Percentiles rank a stretch among this genome's conserved stretches.
phyloP scores from a whole-genome alignment of 1,139 yeast species.

The Nakaseomyces bracarensis region DNA sequence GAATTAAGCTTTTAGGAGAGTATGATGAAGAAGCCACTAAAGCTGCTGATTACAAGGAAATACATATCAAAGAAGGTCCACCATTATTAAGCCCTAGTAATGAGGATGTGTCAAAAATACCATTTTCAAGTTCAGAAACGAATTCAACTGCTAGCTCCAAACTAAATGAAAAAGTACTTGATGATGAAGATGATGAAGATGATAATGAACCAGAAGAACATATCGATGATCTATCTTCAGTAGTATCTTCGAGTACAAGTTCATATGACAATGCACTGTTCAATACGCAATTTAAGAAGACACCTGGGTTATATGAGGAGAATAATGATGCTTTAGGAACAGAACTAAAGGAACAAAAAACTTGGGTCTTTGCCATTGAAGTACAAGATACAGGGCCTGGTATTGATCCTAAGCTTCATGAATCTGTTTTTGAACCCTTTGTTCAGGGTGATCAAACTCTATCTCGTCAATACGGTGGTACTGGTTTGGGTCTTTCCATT shows the following conservation, averaged over 20 bases:
- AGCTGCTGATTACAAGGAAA: slow-evolving; percentile 32
- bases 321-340: slow-evolving; percentile 18
- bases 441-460: slow-evolving; percentile 95
- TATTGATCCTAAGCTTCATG: slow-evolving; percentile 68
- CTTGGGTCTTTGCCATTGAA: slow-evolving; percentile 46
- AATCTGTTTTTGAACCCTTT: slow-evolving; percentile 88
- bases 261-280: slow-evolving; percentile 50
- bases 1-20: slow-evolving; percentile 59
- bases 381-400: slow-evolving; percentile 93
- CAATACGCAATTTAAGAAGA: slow-evolving; percentile 41
- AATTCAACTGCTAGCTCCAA: background rate
- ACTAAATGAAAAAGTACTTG: background rate
- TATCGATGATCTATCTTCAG: slow-evolving; percentile 25
- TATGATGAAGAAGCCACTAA: slow-evolving; percentile 48
- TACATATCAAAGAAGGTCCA: slow-evolving; percentile 31
- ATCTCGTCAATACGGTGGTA: slow-evolving; percentile 88
- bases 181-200: background rate
- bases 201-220: background rate
- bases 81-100: background rate
- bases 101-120: background rate
- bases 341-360: slow-evolving; percentile 18
- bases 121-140: background rate
- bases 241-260: slow-evolving; percentile 42
- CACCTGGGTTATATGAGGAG: slow-evolving; percentile 18
- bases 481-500: slow-evolving; percentile 89